Evolutionary conservation across 306 rosid genomes (phyloP).

Genomic region (Prunus mongolica): DNA sequence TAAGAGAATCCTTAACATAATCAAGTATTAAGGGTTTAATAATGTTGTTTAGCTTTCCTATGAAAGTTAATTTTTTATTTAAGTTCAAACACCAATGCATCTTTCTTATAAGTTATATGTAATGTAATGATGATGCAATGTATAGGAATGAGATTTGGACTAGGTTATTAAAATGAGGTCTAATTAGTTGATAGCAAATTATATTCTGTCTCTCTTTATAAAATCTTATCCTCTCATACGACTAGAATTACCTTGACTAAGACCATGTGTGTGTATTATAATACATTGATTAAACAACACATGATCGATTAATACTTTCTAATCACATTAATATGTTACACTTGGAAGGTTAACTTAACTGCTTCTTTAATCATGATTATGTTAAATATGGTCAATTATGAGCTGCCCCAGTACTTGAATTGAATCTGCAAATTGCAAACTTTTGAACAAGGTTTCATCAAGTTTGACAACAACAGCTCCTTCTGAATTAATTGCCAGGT

Average conservation of each 20-base stretch:
- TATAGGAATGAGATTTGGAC: background rate
- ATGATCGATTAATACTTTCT: background rate
- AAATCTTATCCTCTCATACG: background rate
- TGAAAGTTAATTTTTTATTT: constrained; percentile 1
- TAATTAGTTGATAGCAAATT: constrained; percentile 2
- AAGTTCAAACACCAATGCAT: constrained; percentile 5
- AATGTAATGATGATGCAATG: constrained; percentile 14
- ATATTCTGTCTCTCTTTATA: background rate
- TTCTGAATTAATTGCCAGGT: too few species aligned
- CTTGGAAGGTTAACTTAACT: too few species aligned
- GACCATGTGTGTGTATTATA: background rate
- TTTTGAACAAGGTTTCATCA: too few species aligned
- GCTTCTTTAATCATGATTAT: too few species aligned
- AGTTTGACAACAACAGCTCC: too few species aligned
- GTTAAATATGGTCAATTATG: too few species aligned
- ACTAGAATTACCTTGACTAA: background rate
- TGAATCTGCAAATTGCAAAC: too few species aligned
- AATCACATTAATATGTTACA: too few species aligned
- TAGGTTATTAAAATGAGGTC: background rate
- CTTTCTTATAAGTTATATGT: background rate
- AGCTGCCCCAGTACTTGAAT: too few species aligned
- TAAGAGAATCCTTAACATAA: background rate
- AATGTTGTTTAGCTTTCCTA: background rate
- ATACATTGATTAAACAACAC: background rate
- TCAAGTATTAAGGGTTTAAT: background rate